Base-by-base conservation (phyloP, 2,329 filamentous ascomycete species). In the Alternaria sp. region DNA sequence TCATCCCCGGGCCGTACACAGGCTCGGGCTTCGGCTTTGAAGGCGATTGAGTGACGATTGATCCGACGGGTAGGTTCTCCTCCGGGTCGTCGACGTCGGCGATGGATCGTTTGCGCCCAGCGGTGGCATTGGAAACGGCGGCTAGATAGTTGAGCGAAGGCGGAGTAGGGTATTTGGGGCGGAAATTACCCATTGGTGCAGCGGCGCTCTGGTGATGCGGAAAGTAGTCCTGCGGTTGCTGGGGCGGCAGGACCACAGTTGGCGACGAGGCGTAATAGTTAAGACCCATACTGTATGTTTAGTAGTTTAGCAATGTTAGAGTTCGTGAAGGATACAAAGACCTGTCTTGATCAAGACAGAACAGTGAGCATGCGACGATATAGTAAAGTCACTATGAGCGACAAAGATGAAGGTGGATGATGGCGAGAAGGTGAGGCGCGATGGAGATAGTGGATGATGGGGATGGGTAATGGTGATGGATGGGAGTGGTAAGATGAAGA, bases 61-160 rank as follows among this genome's bases (percentile, higher is more conserved):
- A 78, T 78, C 87, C 86, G 74, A 89, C 81, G 75, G 80, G 79
- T 54, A 74, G 74, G 53, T 81, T 81, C 63, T 88, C 85, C 69
- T 89, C 87, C 57, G 92, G 87, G 71, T 92, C 92, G 71, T 92
- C 92, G 60, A 91, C 90, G 79, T 94, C 91, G 73, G 92, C 90
- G 75, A 91, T 87, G 66, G 90, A 92, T 71, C 92, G 89, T 82
- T 94, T 94, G 76, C 90, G 89, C 69, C 91, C 90, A 70, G 87
- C 87, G 67, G 82, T 74, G 70, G 77, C 70, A 69, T 79, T 80
- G 69, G 77, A 78, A 30, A 75, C 71, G 64, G 78, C 76, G 65
- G 79, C 79, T 73, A 79, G 78, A 71, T 82, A 82, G 70, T 82
- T 82, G 73, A 82, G 74, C 66, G 79, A 81, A 61, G 80, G 80